These are phyloP conservation scores for Suhomyces coccinellae DNA, from an alignment of 1,139 yeast species.

Conservation along the genomic window DNA sequence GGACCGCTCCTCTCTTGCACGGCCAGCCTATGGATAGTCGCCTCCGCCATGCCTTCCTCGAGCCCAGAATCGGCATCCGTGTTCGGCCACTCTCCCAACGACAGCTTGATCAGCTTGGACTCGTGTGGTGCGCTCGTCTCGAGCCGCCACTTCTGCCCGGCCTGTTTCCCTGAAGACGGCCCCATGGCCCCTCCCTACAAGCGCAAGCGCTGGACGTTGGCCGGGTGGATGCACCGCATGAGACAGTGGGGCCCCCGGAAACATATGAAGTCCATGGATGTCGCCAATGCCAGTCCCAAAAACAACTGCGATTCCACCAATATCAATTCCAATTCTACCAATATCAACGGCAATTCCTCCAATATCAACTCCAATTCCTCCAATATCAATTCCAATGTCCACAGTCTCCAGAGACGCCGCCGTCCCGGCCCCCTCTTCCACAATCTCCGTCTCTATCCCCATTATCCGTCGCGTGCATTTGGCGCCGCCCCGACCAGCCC, in stretches of 20 bases:
- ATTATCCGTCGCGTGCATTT: not conserved
- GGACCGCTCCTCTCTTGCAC: not conserved
- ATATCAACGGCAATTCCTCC: not conserved
- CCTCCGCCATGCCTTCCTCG: not conserved
- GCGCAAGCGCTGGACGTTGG: not conserved
- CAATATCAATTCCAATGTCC: not conserved
- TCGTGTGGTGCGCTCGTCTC: too few relatives aligned
- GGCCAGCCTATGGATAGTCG: too few relatives aligned
- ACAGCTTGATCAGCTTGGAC: not conserved
- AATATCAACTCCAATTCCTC: not conserved
- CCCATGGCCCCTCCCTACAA: not conserved
- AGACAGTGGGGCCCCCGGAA: not conserved
- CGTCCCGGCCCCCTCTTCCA: too few relatives aligned
- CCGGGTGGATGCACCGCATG: not conserved
- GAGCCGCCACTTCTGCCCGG: not conserved
- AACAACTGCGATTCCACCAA: not conserved
- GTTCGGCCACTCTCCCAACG: not conserved
- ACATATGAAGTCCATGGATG: too few relatives aligned
- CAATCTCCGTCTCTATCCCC: not conserved
- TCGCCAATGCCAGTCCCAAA: not conserved
- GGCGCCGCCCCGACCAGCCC: not conserved
- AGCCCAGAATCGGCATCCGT: not conserved
- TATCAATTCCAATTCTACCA: not conserved
- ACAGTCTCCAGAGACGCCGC: not conserved
- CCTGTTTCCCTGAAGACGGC: not conserved